Evolutionary conservation across 1,284 basidiomycete species (phyloP).

Genomic region (Cryptococcus hybrid): DNA sequence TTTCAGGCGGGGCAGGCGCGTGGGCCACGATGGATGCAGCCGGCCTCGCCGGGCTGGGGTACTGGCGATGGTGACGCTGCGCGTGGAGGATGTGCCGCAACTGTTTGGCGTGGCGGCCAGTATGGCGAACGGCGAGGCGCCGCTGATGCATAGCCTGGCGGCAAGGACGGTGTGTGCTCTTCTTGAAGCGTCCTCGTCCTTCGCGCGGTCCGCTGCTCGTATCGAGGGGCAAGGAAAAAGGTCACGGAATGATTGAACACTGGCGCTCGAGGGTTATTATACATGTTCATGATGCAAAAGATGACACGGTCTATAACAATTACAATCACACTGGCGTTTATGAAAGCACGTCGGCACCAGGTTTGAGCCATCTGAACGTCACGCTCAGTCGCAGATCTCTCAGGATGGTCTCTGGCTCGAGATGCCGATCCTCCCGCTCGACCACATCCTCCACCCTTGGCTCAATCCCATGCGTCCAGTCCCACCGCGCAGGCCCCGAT

Average conservation of each 20-base stretch:
- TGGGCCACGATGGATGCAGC: slow-evolving; percentile 35
- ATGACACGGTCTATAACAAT: too few species aligned
- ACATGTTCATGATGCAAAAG: too few species aligned
- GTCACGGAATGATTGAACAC: too few species aligned
- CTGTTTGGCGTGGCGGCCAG: too few species aligned
- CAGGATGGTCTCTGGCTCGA: slow-evolving; percentile 20
- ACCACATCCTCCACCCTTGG: slow-evolving; percentile 31
- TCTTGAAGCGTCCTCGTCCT: too few species aligned
- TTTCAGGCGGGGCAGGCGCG: slow-evolving; percentile 22
- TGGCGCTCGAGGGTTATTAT: too few species aligned
- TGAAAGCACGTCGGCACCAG: slow-evolving; percentile 38
- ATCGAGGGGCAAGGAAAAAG: too few species aligned
- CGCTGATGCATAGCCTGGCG: too few species aligned
- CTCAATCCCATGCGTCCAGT: slow-evolving; percentile 53
- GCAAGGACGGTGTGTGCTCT: too few species aligned
- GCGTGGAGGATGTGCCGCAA: too few species aligned
- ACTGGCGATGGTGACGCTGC: slow-evolving; percentile 19
- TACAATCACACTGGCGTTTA: not conserved
- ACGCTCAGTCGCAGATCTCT: slow-evolving; percentile 44
- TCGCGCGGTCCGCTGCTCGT: too few species aligned
- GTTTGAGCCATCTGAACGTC: slow-evolving; percentile 48
- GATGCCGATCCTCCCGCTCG: slow-evolving; percentile 6
- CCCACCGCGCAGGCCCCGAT: slow-evolving; percentile 49
- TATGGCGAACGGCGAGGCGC: too few species aligned
- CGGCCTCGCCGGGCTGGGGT: slow-evolving; percentile 21